Evolutionary conservation across 2,329 filamentous ascomycete species (phyloP), one percentile per base, ranked within the genome.

Genomic region (Aspergillus novoparasiticus): DNA sequence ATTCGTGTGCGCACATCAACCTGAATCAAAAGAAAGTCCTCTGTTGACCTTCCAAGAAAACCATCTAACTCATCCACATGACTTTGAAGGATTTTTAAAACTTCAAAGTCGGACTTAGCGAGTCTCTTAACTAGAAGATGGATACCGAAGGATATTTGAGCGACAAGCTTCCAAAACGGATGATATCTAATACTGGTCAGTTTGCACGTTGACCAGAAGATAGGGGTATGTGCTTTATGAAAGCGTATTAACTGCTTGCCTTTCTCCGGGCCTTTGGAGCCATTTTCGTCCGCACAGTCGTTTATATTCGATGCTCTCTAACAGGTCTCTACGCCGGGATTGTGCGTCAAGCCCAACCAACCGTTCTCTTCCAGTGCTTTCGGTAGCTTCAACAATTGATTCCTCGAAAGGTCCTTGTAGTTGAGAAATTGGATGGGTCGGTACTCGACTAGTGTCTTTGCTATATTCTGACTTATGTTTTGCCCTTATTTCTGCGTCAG

Each of bases 61-160:
- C 90, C 89, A 77, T 98, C 95, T 34, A 98, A 87, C 77, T 98
- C 94, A 73, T 97, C 92, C 64, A 98, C 95, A 76, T 98, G 94
- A 16, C 87, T 89, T 73, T 97, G 93, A 61, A 98, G 83, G 59
- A 98, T 98, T 67, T 86, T 89, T 66, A 97, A 89, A 14, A 97
- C 94, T 75, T 96, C 92, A 39, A 88, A 85, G 69, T 96, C 91
- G 69, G 92, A 96, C 78, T 94, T 96, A 59, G 95, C 94, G 76
- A 96, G 87, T 64, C 89, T 89, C 72, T 94, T 89, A 60, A 96
- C 87, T 62, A 98, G 81, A 51, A 98, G 83, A 76, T 97, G 94
- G 43, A 98, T 89, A 23, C 95, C 94, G 76, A 98, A 98, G 1
- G 93, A 90, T 69, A 98, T 94, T 78, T 98, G 94, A 19, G 94